Conservation (phyloP, 129 eudicot species). For the Helichrysum umbraculigerum region DNA sequence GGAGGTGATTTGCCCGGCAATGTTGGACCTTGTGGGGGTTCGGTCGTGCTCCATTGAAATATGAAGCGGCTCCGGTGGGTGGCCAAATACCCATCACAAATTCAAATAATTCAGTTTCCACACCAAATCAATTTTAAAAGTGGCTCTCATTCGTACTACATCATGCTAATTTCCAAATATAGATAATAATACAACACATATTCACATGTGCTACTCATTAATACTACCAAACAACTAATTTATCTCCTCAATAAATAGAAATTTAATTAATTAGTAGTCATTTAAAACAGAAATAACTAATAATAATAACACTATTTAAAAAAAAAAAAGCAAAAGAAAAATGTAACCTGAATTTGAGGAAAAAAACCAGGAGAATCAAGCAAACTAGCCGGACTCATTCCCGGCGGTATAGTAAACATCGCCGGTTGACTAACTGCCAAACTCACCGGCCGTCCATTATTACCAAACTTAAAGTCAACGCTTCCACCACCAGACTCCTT, state of each 20-base stretch:
- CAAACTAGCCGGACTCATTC: slow-evolving; percentile 78
- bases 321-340: not conserved
- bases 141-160: no score
- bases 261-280: not conserved
- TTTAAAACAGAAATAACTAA: not conserved
- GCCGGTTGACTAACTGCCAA: slow-evolving; percentile 58
- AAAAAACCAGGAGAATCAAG: slow-evolving; percentile 73
- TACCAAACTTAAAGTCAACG: slow-evolving; percentile 41
- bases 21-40: no score
- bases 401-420: slow-evolving; percentile 69
- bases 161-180: slow-evolving; percentile 13
- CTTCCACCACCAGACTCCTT: slow-evolving; percentile 23
- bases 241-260: not conserved
- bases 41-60: no score
- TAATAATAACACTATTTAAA: not conserved
- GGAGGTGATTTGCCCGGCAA: no score
- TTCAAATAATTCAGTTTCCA: no score
- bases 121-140: no score
- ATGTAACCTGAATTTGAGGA: slow-evolving; percentile 50
- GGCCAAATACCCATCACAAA: no score
- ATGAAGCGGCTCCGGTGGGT: no score
- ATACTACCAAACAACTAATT: not conserved
- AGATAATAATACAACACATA: slow-evolving; percentile 5
- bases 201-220: slow-evolving; percentile 19
- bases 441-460: slow-evolving; percentile 53